Evolutionary conservation across 2,329 filamentous ascomycete species (phyloP).

Genomic region (Pseudocercospora fuligena): DNA sequence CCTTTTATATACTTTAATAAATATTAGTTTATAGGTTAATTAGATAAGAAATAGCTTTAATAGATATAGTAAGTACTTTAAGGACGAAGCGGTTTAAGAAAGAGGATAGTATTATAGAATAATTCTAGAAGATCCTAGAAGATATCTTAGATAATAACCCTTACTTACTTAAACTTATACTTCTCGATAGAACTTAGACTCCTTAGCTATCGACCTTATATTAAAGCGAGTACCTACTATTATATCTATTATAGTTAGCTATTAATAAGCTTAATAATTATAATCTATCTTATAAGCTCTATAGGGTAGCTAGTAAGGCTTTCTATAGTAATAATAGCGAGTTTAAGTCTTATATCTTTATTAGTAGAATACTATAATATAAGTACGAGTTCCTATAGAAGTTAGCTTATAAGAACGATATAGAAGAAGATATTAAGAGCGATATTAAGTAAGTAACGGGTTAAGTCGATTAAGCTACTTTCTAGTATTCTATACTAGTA

Average conservation of each 20-base stretch:
- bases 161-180: no score
- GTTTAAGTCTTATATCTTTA: background rate
- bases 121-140: no score
- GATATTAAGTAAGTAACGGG: background rate
- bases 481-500: background rate
- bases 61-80: no score
- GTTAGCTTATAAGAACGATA: background rate
- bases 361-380: background rate
- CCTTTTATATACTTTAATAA: no score
- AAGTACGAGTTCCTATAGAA: background rate
- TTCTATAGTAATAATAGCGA: background rate
- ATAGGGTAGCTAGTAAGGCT: background rate
- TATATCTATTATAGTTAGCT: background rate
- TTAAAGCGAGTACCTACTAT: background rate
- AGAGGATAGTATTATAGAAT: no score
- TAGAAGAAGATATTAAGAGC: background rate
- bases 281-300: background rate
- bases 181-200: no score
- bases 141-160: no score
- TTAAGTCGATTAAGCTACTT: background rate
- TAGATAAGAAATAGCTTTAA: no score
- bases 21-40: no score
- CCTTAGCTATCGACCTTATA: no score
- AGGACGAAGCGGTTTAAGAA: no score
- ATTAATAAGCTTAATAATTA: background rate